These are phyloP conservation scores for Ophiosphaerella korrae DNA, from an alignment of 2,329 filamentous ascomycete genomes.

Conservation along the genomic window DNA sequence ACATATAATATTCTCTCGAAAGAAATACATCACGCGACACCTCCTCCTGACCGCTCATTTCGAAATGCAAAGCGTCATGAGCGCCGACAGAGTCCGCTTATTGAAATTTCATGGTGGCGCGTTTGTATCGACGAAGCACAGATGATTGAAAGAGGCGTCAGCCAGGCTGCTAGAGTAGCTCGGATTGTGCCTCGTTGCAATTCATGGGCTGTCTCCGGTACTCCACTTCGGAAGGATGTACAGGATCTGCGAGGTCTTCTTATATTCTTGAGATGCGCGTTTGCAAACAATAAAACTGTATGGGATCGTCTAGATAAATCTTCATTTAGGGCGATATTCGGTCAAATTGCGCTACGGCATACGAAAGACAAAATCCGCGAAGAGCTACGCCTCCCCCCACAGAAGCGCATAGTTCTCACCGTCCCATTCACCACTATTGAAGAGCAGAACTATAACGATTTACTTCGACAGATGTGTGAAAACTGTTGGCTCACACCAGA, in stretches of 20 bases:
- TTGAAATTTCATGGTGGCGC: constrained; percentile 86
- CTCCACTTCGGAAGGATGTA: constrained; percentile 81
- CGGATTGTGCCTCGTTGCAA: constrained; percentile 80
- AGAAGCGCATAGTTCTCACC: constrained; percentile 85
- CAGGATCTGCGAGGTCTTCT: constrained; percentile 80
- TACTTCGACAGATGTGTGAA: constrained; percentile 77
- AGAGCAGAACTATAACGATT: constrained; percentile 80
- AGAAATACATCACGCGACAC: constrained; percentile 78
- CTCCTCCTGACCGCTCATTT: constrained; percentile 73
- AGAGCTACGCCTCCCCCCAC: constrained; percentile 78
- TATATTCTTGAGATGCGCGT: constrained; percentile 80
- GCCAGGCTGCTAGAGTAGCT: constrained; percentile 79
- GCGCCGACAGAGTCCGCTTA: constrained; percentile 73
- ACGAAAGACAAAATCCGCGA: constrained; percentile 80
- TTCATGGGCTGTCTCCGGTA: constrained; percentile 91
- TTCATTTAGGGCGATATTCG: constrained; percentile 72
- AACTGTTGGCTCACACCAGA: constrained; percentile 68
- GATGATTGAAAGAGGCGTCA: constrained; percentile 90
- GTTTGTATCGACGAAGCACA: constrained; percentile 78
- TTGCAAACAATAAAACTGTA: constrained; percentile 64
- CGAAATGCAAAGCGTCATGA: constrained; percentile 68
- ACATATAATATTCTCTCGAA: constrained; percentile 73
- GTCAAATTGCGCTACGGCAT: constrained; percentile 76
- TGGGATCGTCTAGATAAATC: constrained; percentile 74
- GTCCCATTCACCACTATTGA: constrained; percentile 90